phyloP scores from a whole-genome alignment of 2,329 filamentous ascomycete species.

The Aspergillus hortae region DNA sequence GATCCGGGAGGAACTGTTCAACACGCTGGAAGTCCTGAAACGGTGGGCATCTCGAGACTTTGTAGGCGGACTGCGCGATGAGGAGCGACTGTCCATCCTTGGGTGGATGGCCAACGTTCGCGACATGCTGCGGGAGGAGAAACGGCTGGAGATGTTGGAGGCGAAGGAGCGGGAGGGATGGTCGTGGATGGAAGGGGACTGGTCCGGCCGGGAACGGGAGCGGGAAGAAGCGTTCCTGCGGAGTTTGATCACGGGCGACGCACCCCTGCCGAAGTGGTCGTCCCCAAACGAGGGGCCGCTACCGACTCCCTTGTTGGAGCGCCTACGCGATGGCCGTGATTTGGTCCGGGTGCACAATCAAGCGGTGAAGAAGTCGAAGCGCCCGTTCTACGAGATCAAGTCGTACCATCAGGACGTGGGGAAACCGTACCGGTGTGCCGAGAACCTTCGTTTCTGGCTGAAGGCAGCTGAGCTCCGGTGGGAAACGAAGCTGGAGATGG shows the following conservation, averaged over 20 bases:
- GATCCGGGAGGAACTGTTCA: constrained; percentile 77
- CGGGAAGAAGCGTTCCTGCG: constrained; percentile 77
- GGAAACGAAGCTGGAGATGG: constrained; percentile 78
- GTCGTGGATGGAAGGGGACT: constrained; percentile 77
- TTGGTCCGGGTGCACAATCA: constrained; percentile 88
- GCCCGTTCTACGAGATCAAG: constrained; percentile 85
- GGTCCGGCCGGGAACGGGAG: constrained; percentile 69
- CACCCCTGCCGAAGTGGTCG: constrained; percentile 66
- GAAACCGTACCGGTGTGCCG: constrained; percentile 89
- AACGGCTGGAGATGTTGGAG: constrained; percentile 72
- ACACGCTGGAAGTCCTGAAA: constrained; percentile 86
- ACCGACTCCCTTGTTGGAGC: constrained; percentile 66
- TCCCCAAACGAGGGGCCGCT: constrained; percentile 47
- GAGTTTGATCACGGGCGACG: constrained; percentile 61
- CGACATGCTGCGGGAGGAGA: constrained; percentile 71
- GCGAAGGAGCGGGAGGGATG: constrained; percentile 67
- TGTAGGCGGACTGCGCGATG: constrained; percentile 71
- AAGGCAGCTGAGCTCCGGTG: constrained; percentile 94
- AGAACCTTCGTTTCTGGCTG: constrained; percentile 93
- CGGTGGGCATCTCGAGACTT: constrained; percentile 88
- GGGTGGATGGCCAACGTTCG: constrained; percentile 78
- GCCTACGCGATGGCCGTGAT: constrained; percentile 73
- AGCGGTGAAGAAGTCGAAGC: constrained; percentile 76
- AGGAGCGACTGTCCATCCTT: constrained; percentile 72
- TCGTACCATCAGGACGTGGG: constrained; percentile 86